Conservation (phyloP, 169 alveolate species). For the Cytauxzoon felis region DNA sequence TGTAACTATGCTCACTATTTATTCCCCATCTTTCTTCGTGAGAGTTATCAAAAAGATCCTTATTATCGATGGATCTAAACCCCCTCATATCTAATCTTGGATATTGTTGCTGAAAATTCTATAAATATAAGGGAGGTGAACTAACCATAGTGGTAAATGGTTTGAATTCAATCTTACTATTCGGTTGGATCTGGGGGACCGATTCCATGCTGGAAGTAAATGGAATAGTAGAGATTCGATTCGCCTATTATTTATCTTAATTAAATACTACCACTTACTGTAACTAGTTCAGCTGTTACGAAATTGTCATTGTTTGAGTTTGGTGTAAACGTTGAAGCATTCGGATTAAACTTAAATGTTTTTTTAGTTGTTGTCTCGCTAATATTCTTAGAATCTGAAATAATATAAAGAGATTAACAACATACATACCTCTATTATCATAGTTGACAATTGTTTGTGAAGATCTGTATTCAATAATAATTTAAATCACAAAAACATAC, state of each 20-base stretch:
- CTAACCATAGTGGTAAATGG: constrained; percentile 47
- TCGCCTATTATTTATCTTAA: background rate
- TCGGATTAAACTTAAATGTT: constrained; percentile 53
- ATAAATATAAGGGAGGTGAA: background rate
- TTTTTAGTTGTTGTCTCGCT: constrained; percentile 25
- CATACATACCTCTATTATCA: no score
- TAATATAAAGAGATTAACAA: no score
- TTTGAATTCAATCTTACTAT: constrained; percentile 4
- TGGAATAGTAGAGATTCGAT: constrained; percentile 1
- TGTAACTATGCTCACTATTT: constrained; percentile 39
- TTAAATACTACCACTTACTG: constrained; percentile 10
- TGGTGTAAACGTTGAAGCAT: constrained; percentile 59
- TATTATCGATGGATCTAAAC: constrained; percentile 7
- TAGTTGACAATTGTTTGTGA: no score
- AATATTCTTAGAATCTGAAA: background rate
- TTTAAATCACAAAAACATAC: no score
- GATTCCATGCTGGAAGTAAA: no score
- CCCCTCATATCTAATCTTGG: constrained; percentile 34
- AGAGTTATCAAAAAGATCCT: background rate
- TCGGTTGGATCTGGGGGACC: constrained; percentile 1
- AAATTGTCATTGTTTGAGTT: background rate
- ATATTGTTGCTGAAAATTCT: constrained; percentile 6
- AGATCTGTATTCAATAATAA: no score
- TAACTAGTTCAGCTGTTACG: background rate
- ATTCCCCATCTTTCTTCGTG: constrained; percentile 40